These are phyloP conservation scores for Panicum miliaceum DNA, from an alignment of 176 grass and related monocot species.

Conservation along the genomic window DNA sequence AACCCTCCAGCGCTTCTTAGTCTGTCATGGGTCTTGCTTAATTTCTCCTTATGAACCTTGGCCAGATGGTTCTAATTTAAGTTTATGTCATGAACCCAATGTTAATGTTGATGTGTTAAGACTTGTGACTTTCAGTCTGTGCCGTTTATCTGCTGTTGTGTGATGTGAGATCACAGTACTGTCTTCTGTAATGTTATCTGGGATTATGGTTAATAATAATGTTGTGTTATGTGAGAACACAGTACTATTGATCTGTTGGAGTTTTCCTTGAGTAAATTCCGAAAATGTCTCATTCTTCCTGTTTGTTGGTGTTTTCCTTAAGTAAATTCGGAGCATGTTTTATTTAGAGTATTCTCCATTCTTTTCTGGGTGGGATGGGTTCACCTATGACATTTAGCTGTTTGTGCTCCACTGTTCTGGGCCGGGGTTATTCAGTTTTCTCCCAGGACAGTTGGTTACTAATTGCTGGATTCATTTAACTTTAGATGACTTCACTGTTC, in stretches of 20 bases:
- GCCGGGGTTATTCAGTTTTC: neutral
- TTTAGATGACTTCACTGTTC: neutral
- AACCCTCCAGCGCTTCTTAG: neutral
- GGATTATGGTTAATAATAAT: slow-evolving; percentile 13
- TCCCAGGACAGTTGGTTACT: neutral
- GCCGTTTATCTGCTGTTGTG: neutral
- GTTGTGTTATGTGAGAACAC: slow-evolving; percentile 12
- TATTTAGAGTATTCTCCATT: neutral
- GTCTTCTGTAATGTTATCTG: slow-evolving; percentile 2
- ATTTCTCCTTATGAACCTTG: neutral
- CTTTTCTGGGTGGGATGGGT: neutral
- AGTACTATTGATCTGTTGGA: neutral
- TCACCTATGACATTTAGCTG: neutral
- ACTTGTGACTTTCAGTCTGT: neutral
- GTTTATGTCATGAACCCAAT: neutral
- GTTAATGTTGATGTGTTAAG: neutral
- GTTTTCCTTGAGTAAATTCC: neutral
- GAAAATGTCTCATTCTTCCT: neutral
- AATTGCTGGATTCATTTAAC: neutral
- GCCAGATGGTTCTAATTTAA: neutral
- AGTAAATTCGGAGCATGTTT: neutral
- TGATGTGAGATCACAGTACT: slow-evolving; percentile 2
- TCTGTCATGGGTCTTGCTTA: neutral
- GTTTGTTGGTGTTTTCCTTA: no score
- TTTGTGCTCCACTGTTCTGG: neutral